A percentile compares a stretch with the other conserved stretches of the same genome.
Conservation (phyloP, 805 yeast species). For the Teunomyces tritomae region DNA sequence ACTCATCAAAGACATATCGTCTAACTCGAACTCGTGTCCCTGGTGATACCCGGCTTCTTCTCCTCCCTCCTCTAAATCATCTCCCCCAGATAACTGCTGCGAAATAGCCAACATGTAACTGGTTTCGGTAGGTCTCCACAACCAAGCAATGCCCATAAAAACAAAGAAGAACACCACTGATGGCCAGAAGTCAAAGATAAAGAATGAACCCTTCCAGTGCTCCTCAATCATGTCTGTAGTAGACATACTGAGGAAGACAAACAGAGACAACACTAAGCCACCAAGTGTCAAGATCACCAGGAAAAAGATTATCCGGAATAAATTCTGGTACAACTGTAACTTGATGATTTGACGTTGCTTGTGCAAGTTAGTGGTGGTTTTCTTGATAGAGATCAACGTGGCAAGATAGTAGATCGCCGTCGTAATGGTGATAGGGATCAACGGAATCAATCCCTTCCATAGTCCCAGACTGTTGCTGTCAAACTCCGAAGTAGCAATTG, state of each 20-base stretch:
- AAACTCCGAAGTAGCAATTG: neutral
- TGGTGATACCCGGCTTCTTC: slow-evolving; percentile 24
- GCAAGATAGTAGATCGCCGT: slow-evolving; percentile 71
- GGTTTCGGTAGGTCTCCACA: slow-evolving; percentile 98
- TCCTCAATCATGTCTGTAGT: slow-evolving; percentile 74
- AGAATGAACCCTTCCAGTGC: slow-evolving; percentile 90
- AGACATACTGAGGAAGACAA: slow-evolving; percentile 71
- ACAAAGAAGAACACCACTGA: slow-evolving; percentile 81
- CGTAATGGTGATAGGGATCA: slow-evolving; percentile 70
- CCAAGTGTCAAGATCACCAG: slow-evolving; percentile 68
- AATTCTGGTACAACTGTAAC: slow-evolving; percentile 76
- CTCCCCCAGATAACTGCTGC: slow-evolving; percentile 67
- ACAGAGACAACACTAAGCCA: slow-evolving; percentile 68
- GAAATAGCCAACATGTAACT: slow-evolving; percentile 94
- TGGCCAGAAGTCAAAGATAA: slow-evolving; percentile 92
- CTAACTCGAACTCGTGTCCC: slow-evolving; percentile 55
- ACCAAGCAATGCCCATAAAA: slow-evolving; percentile 77
- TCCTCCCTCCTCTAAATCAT: slow-evolving; percentile 55
- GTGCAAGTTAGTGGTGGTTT: slow-evolving; percentile 68
- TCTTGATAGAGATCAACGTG: slow-evolving; percentile 68
- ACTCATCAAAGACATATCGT: slow-evolving; percentile 54
- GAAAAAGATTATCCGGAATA: slow-evolving; percentile 70
- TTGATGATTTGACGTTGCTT: slow-evolving; percentile 91
- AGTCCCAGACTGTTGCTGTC: slow-evolving; percentile 48
- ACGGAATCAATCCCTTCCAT: slow-evolving; percentile 50